phyloP scores from a whole-genome alignment of 768 basidiomycete genomes.

The Boletus rubescentipes region DNA sequence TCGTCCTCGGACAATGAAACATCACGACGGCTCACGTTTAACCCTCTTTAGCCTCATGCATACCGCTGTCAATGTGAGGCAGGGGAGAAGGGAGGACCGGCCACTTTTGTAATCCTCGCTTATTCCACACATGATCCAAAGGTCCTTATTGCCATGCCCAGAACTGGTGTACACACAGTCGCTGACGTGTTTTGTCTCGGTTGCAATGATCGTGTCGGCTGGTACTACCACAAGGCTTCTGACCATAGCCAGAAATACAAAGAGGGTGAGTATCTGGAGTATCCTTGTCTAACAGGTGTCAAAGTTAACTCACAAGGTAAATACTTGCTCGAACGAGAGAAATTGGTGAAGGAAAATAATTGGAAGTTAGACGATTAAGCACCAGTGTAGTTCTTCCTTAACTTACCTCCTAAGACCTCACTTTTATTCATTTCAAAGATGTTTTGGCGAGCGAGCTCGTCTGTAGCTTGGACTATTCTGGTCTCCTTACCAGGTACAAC shows the following conservation, averaged over 20 bases:
- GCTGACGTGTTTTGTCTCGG: slow-evolving; percentile 79
- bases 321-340: slow-evolving; percentile 78
- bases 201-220: slow-evolving; percentile 76
- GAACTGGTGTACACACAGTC: slow-evolving; percentile 80
- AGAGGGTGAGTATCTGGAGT: slow-evolving; percentile 52
- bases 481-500: too few species aligned
- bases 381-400: background rate
- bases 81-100: slow-evolving; percentile 73
- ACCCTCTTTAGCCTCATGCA: slow-evolving; percentile 60
- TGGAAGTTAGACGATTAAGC: slow-evolving; percentile 60
- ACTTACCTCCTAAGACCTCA: too few species aligned
- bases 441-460: too few species aligned
- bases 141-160: slow-evolving; percentile 27
- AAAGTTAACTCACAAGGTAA: slow-evolving; percentile 52
- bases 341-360: slow-evolving; percentile 76
- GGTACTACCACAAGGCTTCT: slow-evolving; percentile 81
- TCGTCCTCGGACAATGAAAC: slow-evolving; percentile 16
- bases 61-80: slow-evolving; percentile 71
- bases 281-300: background rate
- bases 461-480: too few species aligned
- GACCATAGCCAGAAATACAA: slow-evolving; percentile 82
- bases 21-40: background rate
- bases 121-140: background rate
- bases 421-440: too few species aligned
- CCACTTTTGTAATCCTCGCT: slow-evolving; percentile 54